Evolutionary conservation across 768 basidiomycete genomes (phyloP).

Genomic region (Sporobolomyces pararoseus): DNA sequence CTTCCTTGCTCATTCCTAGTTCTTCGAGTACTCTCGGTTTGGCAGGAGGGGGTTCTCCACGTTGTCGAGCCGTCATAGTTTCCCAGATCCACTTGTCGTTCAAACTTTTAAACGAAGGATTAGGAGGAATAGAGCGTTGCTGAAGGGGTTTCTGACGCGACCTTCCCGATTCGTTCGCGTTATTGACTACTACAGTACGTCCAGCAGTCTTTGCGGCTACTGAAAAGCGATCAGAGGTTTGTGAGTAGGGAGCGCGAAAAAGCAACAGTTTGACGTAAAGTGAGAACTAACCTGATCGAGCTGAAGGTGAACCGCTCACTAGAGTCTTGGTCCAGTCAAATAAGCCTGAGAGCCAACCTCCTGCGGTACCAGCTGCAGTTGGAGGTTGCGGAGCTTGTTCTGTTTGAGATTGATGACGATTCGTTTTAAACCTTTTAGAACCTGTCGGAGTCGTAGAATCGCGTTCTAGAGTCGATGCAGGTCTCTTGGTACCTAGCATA

Average conservation of each 20-base stretch:
- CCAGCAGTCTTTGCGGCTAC: background rate
- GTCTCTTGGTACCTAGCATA: slow-evolving; percentile 17
- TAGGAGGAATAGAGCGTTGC: background rate
- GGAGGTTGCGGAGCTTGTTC: background rate
- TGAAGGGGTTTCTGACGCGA: slow-evolving; percentile 10
- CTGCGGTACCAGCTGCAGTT: too few species aligned
- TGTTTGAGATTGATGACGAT: background rate
- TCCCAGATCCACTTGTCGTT: background rate
- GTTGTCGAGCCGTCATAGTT: background rate
- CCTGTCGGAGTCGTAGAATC: background rate
- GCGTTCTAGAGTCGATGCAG: background rate
- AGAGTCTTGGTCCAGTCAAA: too few species aligned
- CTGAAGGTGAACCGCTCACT: too few species aligned
- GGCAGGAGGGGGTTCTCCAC: background rate
- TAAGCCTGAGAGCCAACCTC: too few species aligned
- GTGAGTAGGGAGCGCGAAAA: background rate
- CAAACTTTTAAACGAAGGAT: background rate
- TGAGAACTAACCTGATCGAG: too few species aligned
- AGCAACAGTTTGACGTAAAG: too few species aligned
- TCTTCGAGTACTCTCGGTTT: background rate
- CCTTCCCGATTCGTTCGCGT: background rate
- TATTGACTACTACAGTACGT: background rate
- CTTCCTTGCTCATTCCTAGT: background rate
- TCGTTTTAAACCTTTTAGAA: slow-evolving; percentile 6
- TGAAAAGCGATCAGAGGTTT: background rate